phyloP scores from a whole-genome alignment of 306 rosid species.

The Vigna hirtella region DNA sequence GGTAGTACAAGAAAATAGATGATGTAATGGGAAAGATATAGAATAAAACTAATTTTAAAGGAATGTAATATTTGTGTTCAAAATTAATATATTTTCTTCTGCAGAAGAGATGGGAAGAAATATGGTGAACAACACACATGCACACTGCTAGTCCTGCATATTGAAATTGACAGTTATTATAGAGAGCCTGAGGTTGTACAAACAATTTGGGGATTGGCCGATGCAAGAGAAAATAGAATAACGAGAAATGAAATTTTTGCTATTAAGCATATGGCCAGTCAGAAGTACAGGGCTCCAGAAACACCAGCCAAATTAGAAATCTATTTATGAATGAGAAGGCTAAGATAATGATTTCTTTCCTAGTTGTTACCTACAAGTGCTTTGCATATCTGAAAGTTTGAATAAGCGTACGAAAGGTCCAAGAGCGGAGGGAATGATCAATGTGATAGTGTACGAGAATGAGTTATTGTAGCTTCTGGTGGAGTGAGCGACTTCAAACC shows the following conservation, averaged over 20 bases:
- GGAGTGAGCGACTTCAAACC: slow-evolving; percentile 59
- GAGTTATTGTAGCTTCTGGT: slow-evolving; percentile 60
- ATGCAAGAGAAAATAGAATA: neutral
- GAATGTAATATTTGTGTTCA: no score
- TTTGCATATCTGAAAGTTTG: slow-evolving; percentile 17
- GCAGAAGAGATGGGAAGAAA: no score
- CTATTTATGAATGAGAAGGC: neutral
- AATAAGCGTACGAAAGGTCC: slow-evolving; percentile 12
- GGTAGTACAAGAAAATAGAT: no score
- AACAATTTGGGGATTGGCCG: neutral
- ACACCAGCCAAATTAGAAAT: neutral
- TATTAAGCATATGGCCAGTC: neutral
- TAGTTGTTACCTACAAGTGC: neutral
- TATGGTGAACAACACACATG: neutral
- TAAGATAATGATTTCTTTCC: neutral
- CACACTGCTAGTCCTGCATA: neutral
- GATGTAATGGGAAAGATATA: no score
- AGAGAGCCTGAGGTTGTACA: neutral
- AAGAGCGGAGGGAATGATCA: slow-evolving; percentile 50
- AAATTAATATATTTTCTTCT: no score
- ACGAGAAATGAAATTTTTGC: slow-evolving; percentile 26
- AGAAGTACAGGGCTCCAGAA: neutral
- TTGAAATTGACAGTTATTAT: neutral
- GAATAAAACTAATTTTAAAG: no score
- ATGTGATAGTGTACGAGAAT: slow-evolving; percentile 86